Conservation (phyloP, 1,284 basidiomycete species). For the Phylloboletellus chloephorus region DNA sequence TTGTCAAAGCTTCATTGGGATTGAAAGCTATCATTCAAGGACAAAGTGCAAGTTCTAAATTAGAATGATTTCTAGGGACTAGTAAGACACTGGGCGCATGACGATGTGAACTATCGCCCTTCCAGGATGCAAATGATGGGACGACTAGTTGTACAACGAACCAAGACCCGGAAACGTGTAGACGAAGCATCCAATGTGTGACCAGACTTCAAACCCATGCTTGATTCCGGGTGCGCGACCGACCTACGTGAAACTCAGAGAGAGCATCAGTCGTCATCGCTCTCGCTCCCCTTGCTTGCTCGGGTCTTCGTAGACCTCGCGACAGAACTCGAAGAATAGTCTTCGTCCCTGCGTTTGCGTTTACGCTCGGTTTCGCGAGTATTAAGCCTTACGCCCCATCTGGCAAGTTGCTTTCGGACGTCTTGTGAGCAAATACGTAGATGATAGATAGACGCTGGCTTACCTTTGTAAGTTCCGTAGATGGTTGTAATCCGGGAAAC, state of each 20-base stretch:
- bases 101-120: slow-evolving; percentile 1
- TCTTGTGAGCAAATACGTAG: slow-evolving; percentile 4
- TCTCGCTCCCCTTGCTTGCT: slow-evolving; percentile 20
- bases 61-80: slow-evolving; percentile 11
- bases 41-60: slow-evolving; percentile 8
- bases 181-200: slow-evolving; percentile 9
- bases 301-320: slow-evolving; percentile 5
- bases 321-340: slow-evolving; percentile 9
- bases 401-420: slow-evolving; percentile 50
- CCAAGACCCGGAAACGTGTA: slow-evolving; percentile 4
- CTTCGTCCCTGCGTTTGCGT: slow-evolving; percentile 45
- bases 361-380: slow-evolving; percentile 65
- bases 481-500: slow-evolving; percentile 67
- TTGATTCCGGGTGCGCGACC: not conserved
- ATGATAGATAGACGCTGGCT: not conserved
- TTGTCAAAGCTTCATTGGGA: not conserved
- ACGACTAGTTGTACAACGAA: slow-evolving; percentile 19
- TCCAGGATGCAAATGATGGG: slow-evolving; percentile 6
- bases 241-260: not conserved
- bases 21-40: not conserved
- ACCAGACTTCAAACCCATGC: slow-evolving; percentile 6
- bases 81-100: slow-evolving; percentile 12
- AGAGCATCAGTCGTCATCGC: slow-evolving; percentile 22
- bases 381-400: slow-evolving; percentile 67
- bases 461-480: slow-evolving; percentile 73